A percentile compares a stretch with the other conserved stretches of the same genome.
Evolutionary conservation across 495 filamentous ascomycete species (phyloP).

Genomic region (Hypoxylon crocopeplum): DNA sequence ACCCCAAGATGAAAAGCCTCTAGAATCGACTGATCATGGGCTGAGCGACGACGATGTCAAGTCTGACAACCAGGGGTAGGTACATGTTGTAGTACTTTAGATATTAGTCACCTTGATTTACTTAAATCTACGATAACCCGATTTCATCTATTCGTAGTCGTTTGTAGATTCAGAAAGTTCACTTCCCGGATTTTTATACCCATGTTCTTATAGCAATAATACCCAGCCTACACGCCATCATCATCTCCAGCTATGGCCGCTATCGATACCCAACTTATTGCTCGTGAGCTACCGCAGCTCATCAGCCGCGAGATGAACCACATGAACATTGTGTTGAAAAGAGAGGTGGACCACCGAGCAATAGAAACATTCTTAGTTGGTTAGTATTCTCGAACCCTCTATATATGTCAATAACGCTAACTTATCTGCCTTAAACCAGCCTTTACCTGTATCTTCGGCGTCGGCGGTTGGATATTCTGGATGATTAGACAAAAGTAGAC

Average conservation of each 20-base stretch:
- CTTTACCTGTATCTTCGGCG: slow-evolving; percentile 33
- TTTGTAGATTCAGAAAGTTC: too few species aligned
- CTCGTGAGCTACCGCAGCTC: slow-evolving; percentile 33
- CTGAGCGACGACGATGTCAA: slow-evolving; percentile 21
- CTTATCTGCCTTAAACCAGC: background rate
- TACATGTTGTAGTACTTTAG: background rate
- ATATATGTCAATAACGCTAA: background rate
- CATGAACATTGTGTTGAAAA: slow-evolving; percentile 31
- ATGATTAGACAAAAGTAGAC: slow-evolving; percentile 36
- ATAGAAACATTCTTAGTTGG: slow-evolving; percentile 32
- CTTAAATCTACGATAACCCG: too few species aligned
- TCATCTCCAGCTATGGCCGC: slow-evolving; percentile 18
- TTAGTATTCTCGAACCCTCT: background rate
- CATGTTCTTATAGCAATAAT: background rate
- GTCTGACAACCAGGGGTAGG: slow-evolving; percentile 8
- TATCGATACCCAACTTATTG: slow-evolving; percentile 25
- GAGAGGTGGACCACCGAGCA: slow-evolving; percentile 33
- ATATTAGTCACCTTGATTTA: background rate
- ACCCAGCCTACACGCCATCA: background rate
- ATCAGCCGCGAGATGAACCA: slow-evolving; percentile 24
- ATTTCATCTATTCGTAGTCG: too few species aligned
- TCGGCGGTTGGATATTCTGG: slow-evolving; percentile 38
- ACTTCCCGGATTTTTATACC: background rate
- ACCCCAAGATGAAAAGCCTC: slow-evolving; percentile 5
- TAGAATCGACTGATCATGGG: slow-evolving; percentile 35